Conservation (phyloP, 2,329 filamentous ascomycete species). For the Orbilia brochopaga region DNA sequence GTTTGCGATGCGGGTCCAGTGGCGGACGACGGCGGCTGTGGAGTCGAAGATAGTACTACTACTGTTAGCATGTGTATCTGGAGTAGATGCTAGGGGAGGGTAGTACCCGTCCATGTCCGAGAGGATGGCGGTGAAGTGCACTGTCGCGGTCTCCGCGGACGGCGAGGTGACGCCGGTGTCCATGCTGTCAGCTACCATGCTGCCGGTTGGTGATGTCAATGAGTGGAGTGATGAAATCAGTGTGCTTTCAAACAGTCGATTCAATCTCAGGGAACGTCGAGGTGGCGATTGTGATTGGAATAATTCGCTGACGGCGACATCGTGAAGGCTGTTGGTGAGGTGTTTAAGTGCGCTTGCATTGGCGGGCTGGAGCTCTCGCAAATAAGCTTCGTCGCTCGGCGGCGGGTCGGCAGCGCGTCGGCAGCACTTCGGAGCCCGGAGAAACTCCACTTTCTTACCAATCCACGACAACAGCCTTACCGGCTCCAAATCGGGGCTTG, state of each 20-base stretch:
- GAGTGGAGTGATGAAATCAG: too few relatives aligned
- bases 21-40: conserved; percentile 75
- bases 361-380: background rate
- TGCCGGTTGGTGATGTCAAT: too few relatives aligned
- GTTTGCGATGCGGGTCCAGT: conserved; percentile 77
- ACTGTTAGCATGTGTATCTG: too few relatives aligned
- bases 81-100: background rate
- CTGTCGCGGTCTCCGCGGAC: conserved; percentile 17
- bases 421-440: conserved; percentile 3
- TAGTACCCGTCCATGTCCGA: conserved; percentile 49
- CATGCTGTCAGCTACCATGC: background rate
- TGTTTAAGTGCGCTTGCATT: background rate
- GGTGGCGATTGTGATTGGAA: background rate
- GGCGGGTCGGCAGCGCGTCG: background rate
- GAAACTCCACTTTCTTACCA: conserved; percentile 3
- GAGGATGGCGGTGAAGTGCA: conserved; percentile 47
- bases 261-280: background rate
- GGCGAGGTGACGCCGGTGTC: conserved; percentile 13
- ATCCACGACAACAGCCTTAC: too few relatives aligned
- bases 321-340: background rate
- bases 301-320: background rate
- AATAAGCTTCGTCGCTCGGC: background rate
- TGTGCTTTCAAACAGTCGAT: too few relatives aligned
- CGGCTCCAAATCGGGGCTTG: too few relatives aligned
- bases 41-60: conserved; percentile 71